Conservation (phyloP, 306 rosid genomes). For the Castanopsis chinensis region DNA sequence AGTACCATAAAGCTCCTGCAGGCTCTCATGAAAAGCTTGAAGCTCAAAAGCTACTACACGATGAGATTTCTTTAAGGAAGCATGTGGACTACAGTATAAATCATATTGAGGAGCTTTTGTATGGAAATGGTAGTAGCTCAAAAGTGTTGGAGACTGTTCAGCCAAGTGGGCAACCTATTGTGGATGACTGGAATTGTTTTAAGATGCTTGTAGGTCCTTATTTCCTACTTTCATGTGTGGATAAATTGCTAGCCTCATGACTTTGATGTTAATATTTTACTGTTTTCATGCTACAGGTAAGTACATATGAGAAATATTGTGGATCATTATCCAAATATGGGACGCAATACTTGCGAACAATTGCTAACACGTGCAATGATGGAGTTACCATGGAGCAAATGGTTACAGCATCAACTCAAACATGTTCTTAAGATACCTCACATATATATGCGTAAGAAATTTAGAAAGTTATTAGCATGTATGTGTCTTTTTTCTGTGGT, state of each 20-base stretch:
- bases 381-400: conserved; percentile 26
- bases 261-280: background rate
- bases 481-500: background rate
- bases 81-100: conserved; percentile 18
- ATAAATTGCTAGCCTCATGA: background rate
- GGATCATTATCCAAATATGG: conserved; percentile 41
- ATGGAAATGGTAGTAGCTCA: conserved; percentile 27
- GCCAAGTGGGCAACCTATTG: conserved; percentile 32
- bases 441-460: background rate
- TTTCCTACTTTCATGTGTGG: background rate
- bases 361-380: conserved; percentile 53
- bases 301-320: conserved; percentile 34
- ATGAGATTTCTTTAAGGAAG: conserved; percentile 27
- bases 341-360: conserved; percentile 34
- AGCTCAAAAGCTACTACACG: conserved; percentile 23
- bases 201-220: conserved; percentile 32
- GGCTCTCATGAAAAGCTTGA: conserved; percentile 32
- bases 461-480: background rate
- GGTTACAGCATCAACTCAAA: conserved; percentile 29
- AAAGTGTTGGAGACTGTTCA: conserved; percentile 19
- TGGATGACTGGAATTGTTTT: conserved; percentile 48
- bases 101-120: conserved; percentile 28
- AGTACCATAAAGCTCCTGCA: conserved; percentile 30
- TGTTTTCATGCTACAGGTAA: conserved; percentile 16
- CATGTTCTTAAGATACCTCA: conserved; percentile 27